Evolutionary conservation across 2,329 filamentous ascomycete species (phyloP).

Genomic region (Zymoseptoria crescenta): DNA sequence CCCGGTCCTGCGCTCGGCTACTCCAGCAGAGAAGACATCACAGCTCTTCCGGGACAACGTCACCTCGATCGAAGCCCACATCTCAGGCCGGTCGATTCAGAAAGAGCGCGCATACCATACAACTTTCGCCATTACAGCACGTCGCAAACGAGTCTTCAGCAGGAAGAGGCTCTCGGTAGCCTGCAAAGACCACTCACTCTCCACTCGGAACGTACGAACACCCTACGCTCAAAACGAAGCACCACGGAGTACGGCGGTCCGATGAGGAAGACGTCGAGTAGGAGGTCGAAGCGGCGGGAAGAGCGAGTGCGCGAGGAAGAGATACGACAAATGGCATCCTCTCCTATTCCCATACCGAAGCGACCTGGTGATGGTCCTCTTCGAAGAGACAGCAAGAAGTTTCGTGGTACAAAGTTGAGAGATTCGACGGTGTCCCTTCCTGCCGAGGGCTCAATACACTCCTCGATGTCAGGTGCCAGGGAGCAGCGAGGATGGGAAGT

Average conservation of each 20-base stretch:
- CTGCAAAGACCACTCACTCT: conserved; percentile 13
- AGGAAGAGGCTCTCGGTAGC: conserved; percentile 12
- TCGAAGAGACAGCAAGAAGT: conserved; percentile 58
- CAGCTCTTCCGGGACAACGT: conserved; percentile 37
- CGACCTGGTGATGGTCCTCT: conserved; percentile 42
- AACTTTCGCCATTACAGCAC: conserved; percentile 31
- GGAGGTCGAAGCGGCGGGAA: conserved; percentile 53
- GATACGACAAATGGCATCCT: conserved; percentile 70
- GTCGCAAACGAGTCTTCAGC: conserved; percentile 25
- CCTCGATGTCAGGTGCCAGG: conserved; percentile 65
- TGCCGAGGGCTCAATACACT: conserved; percentile 64
- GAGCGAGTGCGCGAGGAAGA: conserved; percentile 77
- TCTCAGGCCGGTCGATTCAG: conserved; percentile 36
- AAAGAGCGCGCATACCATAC: conserved; percentile 37
- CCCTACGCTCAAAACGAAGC: conserved; percentile 34
- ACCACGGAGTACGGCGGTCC: conserved; percentile 41
- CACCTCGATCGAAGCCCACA: conserved; percentile 41
- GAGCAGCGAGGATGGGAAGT: conserved; percentile 73
- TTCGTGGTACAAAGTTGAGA: conserved; percentile 48
- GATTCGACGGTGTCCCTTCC: conserved; percentile 68
- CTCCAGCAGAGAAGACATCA: conserved; percentile 39
- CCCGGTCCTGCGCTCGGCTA: conserved; percentile 6
- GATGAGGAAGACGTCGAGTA: conserved; percentile 64
- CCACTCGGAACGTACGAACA: conserved; percentile 10
- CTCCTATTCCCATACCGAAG: conserved; percentile 53